Base-by-base conservation (phyloP, 2,329 filamentous ascomycete genomes). In the Sporothrix euskadiensis region DNA sequence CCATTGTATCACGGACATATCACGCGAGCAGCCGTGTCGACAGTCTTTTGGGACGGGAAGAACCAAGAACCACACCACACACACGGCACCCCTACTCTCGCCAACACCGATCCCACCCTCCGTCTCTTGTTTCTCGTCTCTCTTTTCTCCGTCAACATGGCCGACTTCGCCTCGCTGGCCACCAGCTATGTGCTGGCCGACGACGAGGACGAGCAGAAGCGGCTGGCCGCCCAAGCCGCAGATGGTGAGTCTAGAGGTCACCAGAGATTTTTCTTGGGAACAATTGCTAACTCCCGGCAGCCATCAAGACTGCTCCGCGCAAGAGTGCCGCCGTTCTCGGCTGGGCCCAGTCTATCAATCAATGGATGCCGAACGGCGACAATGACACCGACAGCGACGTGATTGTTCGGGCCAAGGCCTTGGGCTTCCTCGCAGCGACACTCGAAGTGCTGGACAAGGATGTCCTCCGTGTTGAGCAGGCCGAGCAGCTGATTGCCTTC, bases 391-490 rank as follows among this genome's bases (percentile, higher is more conserved):
- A 80, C 57, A 82, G 82, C 66, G 83, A 87, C 75, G 84, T 88
- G 79, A 87, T 88, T 41, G 81, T 85, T 2, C 83, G 87, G 66
- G 85, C 87, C 16, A 88, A 87, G 78, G 88, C 88, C 7, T 78
- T 89, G 68, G 84, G 85, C n/a, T 90, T 89, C 75, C 81, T 90
- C 39, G 86, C 88, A 1, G 80, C 81, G 30, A 89, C 88, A 0
- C 79, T 90, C 16, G 81, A 85, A 66, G 81, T 82, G n/a, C 77
- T 89, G 16, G 83, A 83, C 9, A 79, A 80, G 12, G 83, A 83
- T 63, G 78, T 83, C 16, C 78, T 89, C 44, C 87, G 84, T 71
- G 78, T 82, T 4, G 86, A 86, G 68, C 87, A 89, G 80, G 79
- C 80, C 44, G 76, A 78, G 19, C 77, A 77, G 2, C 77, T 81